Conservation (phyloP, 1,284 basidiomycete genomes). For the Fomitopsis palustris region DNA sequence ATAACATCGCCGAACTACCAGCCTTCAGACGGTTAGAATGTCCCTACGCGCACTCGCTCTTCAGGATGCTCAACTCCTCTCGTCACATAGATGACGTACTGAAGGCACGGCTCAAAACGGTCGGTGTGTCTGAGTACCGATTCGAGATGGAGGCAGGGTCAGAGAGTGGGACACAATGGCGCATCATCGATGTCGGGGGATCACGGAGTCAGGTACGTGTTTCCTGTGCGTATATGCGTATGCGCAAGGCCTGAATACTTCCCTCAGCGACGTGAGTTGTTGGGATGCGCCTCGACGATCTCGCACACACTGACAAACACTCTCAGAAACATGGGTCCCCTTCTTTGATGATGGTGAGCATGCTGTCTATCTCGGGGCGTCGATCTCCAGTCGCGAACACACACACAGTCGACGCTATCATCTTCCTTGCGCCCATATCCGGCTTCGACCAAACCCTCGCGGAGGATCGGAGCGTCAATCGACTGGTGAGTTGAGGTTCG, state of each 20-base stretch:
- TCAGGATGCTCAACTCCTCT: not conserved
- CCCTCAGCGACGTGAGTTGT: conserved; percentile 32
- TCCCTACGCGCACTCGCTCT: not conserved
- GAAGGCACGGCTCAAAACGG: conserved; percentile 49
- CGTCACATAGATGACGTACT: conserved; percentile 56
- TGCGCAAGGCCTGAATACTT: conserved; percentile 1
- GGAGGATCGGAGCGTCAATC: conserved; percentile 69
- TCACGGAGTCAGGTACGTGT: conserved; percentile 65
- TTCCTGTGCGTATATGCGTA: conserved; percentile 7
- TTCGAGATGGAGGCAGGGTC: conserved; percentile 77
- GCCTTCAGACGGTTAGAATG: conserved; percentile 58
- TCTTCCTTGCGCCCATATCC: conserved; percentile 78
- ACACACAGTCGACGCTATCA: conserved; percentile 51
- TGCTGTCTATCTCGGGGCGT: not conserved
- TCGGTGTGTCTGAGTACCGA: conserved; percentile 73
- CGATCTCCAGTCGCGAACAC: not conserved
- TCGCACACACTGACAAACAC: not conserved
- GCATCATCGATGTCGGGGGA: conserved; percentile 77
- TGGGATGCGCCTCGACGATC: not conserved
- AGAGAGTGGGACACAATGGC: conserved; percentile 73
- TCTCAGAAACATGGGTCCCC: conserved; percentile 61
- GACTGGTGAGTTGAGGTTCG: conserved; percentile 45
- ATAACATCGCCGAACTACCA: conserved; percentile 59
- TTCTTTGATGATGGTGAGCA: conserved; percentile 69
- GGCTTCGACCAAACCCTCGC: conserved; percentile 74